Evolutionary conservation across 1,284 basidiomycete genomes (phyloP).

Genomic region (Tilletia walkeri): DNA sequence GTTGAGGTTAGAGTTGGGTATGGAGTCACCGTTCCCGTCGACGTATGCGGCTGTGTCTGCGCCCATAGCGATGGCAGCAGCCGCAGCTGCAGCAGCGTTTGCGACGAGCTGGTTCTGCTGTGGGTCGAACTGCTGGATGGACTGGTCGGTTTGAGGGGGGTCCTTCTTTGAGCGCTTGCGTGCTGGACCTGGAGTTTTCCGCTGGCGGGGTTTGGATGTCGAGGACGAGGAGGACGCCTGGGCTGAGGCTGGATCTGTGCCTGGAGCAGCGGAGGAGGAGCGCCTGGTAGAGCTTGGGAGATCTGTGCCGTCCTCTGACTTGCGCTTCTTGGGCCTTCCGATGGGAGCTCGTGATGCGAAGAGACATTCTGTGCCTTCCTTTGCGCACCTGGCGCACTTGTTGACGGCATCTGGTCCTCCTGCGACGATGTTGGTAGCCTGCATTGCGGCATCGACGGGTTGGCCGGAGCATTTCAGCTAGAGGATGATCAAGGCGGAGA

Average conservation of each 20-base stretch:
- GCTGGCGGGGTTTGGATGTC: slow-evolving; percentile 21
- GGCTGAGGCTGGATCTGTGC: neutral
- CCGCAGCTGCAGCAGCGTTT: slow-evolving; percentile 7
- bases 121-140: neutral
- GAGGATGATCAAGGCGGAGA: neutral
- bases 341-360: slow-evolving; percentile 42
- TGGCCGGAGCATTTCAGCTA: slow-evolving; percentile 41
- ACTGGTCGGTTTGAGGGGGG: neutral
- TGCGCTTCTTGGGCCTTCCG: slow-evolving; percentile 43
- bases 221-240: neutral
- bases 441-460: slow-evolving; percentile 29
- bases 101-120: neutral
- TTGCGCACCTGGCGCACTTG: slow-evolving; percentile 32
- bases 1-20: neutral
- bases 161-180: neutral
- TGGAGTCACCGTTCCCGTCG: neutral
- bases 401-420: slow-evolving; percentile 3
- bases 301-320: slow-evolving; percentile 18
- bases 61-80: slow-evolving; percentile 6
- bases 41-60: neutral
- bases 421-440: neutral
- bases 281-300: neutral
- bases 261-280: neutral
- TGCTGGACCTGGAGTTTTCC: neutral
- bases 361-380: slow-evolving; percentile 32